Evolutionary conservation across 768 basidiomycete species (phyloP).

Genomic region (Tricholoma matsutake): DNA sequence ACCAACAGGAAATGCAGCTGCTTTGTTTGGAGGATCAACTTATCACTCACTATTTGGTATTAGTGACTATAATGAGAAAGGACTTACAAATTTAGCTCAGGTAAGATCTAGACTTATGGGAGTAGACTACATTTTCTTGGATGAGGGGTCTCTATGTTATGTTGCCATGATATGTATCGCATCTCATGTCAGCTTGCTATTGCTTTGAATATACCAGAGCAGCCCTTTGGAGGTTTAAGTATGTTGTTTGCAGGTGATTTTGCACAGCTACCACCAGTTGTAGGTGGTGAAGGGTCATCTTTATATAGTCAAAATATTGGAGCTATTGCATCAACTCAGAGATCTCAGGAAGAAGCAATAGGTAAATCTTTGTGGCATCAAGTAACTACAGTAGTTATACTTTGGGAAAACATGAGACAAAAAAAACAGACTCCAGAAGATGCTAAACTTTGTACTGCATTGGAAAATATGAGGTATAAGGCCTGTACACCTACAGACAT

Average conservation of each 20-base stretch:
- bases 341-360: constrained; percentile 9
- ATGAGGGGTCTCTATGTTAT: constrained; percentile 27
- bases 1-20: too few relatives aligned
- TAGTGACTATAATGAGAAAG: too few relatives aligned
- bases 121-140: constrained; percentile 36
- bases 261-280: background rate
- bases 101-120: constrained; percentile 1
- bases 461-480: too few relatives aligned
- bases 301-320: too few relatives aligned
- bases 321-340: background rate
- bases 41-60: too few relatives aligned
- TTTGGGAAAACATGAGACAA: too few relatives aligned
- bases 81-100: background rate
- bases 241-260: constrained; percentile 6
- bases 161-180: constrained; percentile 26
- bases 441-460: too few relatives aligned
- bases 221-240: constrained; percentile 33
- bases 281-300: background rate
- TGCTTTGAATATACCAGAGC: constrained; percentile 12
- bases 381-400: too few relatives aligned
- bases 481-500: too few relatives aligned
- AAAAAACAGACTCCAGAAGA: too few relatives aligned
- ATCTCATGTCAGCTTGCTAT: background rate
- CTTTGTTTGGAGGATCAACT: too few relatives aligned
- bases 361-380: constrained; percentile 13